A percentile compares a stretch with the other conserved stretches of the same genome.
Conservation (phyloP, 2,329 filamentous ascomycete genomes). For the Daldinia eschscholtzii region DNA sequence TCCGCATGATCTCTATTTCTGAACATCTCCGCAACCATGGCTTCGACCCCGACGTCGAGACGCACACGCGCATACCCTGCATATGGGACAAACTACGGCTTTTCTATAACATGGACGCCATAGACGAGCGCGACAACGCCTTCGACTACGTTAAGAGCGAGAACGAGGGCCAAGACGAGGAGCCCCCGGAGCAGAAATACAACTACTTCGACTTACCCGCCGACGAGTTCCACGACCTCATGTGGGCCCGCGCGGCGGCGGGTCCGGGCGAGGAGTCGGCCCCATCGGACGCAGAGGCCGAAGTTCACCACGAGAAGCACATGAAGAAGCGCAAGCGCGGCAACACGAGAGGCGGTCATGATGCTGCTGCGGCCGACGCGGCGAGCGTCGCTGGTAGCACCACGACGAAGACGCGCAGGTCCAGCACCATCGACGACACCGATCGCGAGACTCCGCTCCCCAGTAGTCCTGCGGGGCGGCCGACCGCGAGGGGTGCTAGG, state of each 20-base stretch:
- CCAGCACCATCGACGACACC: slow-evolving; percentile 66
- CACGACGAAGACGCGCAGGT: slow-evolving; percentile 58
- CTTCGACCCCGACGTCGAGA: slow-evolving; percentile 75
- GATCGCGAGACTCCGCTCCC: slow-evolving; percentile 61
- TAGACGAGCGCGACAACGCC: slow-evolving; percentile 85
- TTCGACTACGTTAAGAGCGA: slow-evolving; percentile 56
- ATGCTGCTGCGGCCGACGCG: slow-evolving; percentile 48
- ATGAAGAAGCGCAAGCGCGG: slow-evolving; percentile 62
- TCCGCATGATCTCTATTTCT: slow-evolving; percentile 88
- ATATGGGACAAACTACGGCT: slow-evolving; percentile 91
- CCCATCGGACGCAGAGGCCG: slow-evolving; percentile 58
- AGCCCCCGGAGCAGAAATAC: slow-evolving; percentile 68
- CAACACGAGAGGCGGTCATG: slow-evolving; percentile 47
- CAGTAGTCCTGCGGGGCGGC: slow-evolving; percentile 55
- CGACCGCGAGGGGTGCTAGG: slow-evolving; percentile 58
- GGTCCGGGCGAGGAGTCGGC: slow-evolving; percentile 63
- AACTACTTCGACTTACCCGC: slow-evolving; percentile 74
- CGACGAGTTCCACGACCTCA: slow-evolving; percentile 61
- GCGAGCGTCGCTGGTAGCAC: slow-evolving; percentile 62
- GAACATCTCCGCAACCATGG: slow-evolving; percentile 85
- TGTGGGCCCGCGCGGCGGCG: slow-evolving; percentile 60
- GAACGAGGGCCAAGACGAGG: slow-evolving; percentile 39
- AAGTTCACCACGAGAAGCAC: slow-evolving; percentile 40
- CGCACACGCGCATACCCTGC: slow-evolving; percentile 87
- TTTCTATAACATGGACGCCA: slow-evolving; percentile 85